Evolutionary conservation across 805 yeast species (phyloP).

Genomic region (Yamadazyma sp.): DNA sequence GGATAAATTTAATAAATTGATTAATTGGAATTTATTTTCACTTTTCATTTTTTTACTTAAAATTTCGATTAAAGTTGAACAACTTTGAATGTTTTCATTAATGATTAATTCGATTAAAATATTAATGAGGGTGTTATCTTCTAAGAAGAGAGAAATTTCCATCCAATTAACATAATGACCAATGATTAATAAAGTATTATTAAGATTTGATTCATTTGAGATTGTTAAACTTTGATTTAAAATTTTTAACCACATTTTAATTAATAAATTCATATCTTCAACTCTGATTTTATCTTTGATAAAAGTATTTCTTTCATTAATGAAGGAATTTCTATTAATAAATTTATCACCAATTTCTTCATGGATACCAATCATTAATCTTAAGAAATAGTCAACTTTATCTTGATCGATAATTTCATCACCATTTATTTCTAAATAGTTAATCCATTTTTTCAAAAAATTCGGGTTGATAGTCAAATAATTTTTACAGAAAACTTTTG

Average conservation of each 20-base stretch:
- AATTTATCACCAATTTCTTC: slow-evolving; percentile 92
- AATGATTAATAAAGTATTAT: slow-evolving; percentile 58
- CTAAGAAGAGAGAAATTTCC: slow-evolving; percentile 71
- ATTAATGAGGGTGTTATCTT: slow-evolving; percentile 53
- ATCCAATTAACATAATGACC: slow-evolving; percentile 94
- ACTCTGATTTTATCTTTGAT: slow-evolving; percentile 82
- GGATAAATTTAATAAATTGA: slow-evolving; percentile 67
- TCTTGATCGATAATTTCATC: slow-evolving; percentile 14
- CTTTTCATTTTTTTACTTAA: slow-evolving; percentile 78
- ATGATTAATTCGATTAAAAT: slow-evolving; percentile 17
- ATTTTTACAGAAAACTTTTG: slow-evolving; percentile 32
- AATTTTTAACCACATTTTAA: slow-evolving; percentile 65
- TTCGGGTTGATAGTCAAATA: slow-evolving; percentile 30
- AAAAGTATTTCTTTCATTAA: slow-evolving; percentile 60
- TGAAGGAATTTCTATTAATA: slow-evolving; percentile 62
- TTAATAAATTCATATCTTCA: slow-evolving; percentile 65
- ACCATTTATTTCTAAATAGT: slow-evolving; percentile 17
- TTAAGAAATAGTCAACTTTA: slow-evolving; percentile 67
- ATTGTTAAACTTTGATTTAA: slow-evolving; percentile 35
- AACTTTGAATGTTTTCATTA: slow-evolving; percentile 42
- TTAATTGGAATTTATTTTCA: slow-evolving; percentile 62
- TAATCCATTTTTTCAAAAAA: slow-evolving; percentile 30
- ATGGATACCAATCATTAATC: slow-evolving; percentile 74
- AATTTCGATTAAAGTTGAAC: slow-evolving; percentile 58
- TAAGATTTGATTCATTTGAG: slow-evolving; percentile 37